Evolutionary conservation across 192 early-diverging fungal genomes (phyloP).

Genomic region (Tieghemiomyces parasiticus): DNA sequence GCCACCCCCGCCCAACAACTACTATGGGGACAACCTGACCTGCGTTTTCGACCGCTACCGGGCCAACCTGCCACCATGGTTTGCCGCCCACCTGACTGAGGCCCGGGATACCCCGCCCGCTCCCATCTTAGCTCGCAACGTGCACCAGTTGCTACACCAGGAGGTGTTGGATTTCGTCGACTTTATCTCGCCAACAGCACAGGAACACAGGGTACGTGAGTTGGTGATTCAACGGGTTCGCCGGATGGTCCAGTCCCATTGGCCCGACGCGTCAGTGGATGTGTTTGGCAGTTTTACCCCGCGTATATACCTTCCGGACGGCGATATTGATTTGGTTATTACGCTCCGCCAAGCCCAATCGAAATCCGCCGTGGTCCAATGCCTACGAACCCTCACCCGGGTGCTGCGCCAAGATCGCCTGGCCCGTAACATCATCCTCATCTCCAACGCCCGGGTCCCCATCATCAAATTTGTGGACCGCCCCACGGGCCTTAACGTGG

Average conservation of each 20-base stretch:
- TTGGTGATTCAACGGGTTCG: slow-evolving; percentile 52
- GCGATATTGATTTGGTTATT: slow-evolving; percentile 41
- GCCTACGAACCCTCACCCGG: slow-evolving; percentile 28
- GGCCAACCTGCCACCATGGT: slow-evolving; percentile 2
- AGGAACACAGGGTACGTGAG: slow-evolving; percentile 61
- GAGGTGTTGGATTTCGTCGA: slow-evolving; percentile 65
- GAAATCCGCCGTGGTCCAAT: neutral
- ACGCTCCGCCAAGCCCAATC: no score
- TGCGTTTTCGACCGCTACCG: neutral
- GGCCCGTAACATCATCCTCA: slow-evolving; percentile 31
- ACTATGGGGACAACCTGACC: neutral
- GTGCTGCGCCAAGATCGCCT: slow-evolving; percentile 30
- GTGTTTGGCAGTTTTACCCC: slow-evolving; percentile 90
- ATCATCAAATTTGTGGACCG: slow-evolving; percentile 78
- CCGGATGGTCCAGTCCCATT: slow-evolving; percentile 27
- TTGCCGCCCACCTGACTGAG: no score
- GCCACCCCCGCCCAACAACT: no score
- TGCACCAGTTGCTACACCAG: slow-evolving; percentile 29
- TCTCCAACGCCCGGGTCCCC: slow-evolving; percentile 64
- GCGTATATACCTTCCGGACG: slow-evolving; percentile 69
- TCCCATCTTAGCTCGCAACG: neutral
- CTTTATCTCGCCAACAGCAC: slow-evolving; percentile 66
- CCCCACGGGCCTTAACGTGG: slow-evolving; percentile 59
- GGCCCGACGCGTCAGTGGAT: slow-evolving; percentile 23
- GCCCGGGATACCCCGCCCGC: neutral